Conservation (phyloP, 108 stramenopile genomes). For the Pseudonitzschia multiseries region DNA sequence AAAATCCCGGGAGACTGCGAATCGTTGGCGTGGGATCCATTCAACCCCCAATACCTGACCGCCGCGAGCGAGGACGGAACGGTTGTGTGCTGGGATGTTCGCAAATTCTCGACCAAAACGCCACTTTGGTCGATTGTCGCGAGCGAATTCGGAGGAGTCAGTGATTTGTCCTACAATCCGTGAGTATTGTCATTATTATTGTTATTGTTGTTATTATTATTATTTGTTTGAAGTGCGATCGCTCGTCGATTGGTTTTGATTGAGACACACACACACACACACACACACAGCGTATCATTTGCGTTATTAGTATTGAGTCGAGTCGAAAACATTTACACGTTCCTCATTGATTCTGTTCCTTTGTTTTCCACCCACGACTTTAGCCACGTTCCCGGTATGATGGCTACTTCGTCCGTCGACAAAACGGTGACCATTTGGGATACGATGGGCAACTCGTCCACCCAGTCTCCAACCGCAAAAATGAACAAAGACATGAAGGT, state of each 20-base stretch:
- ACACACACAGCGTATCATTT: no score
- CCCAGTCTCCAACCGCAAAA: conserved; percentile 53
- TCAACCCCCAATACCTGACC: conserved; percentile 69
- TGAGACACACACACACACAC: no score
- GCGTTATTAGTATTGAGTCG: neutral
- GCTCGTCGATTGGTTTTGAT: no score
- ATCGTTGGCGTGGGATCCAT: conserved; percentile 91
- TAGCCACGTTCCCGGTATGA: conserved; percentile 83
- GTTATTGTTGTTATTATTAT: no score
- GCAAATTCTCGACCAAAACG: conserved; percentile 77
- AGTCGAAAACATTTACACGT: neutral
- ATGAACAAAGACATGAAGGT: conserved; percentile 86
- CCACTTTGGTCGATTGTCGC: conserved; percentile 86
- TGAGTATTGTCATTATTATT: no score
- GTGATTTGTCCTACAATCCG: conserved; percentile 82
- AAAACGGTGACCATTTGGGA: conserved; percentile 96
- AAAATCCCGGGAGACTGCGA: conserved; percentile 81
- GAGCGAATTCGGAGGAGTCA: conserved; percentile 86
- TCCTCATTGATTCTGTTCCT: conserved; percentile 8
- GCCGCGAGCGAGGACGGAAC: conserved; percentile 91
- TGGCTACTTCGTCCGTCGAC: conserved; percentile 88
- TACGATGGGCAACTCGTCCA: conserved; percentile 29
- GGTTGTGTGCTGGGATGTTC: conserved; percentile 90
- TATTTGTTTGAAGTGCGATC: neutral
- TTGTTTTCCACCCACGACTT: neutral